Evolutionary conservation across 139 green algal genomes (phyloP), one percentile per base, ranked within the genome.

Genomic region (Nannochloris sp.): DNA sequence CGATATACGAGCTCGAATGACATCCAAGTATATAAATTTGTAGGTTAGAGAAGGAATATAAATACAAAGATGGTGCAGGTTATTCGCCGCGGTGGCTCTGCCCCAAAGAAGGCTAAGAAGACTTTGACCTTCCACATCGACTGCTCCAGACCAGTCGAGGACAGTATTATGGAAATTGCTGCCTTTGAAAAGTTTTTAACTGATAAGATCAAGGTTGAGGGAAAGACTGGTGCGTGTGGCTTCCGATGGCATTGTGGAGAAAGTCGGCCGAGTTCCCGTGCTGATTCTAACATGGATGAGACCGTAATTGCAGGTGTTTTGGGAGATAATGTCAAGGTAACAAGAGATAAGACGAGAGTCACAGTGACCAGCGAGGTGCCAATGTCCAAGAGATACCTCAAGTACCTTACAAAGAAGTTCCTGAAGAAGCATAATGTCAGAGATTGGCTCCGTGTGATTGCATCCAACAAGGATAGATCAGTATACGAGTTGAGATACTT

Each of bases 381-480:
- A 30, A 87, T 97, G 71, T 90, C 81, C 73, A 97, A 97, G 89
- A 73, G 85, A 59, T 86, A 75, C 69, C 79, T 99, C 53, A 99
- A 99, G 85, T 99, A 99, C 84, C 74, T 98, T 56, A 98, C 93
- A 28, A 98, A 98, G 89, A 98, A 98, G 85, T 98, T 95, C 88
- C 71, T 98, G 74, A 98, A 98, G 85, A 97, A 98, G 91, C 90
- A 99, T 91, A 96, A 95, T 75, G 93, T 99, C 56, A 83, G 90
- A 25, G 91, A 97, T 71, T 97, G 92, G 93, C 89, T 98, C 70
- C 87, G 93, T 33, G 93, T 98, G 31, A 95, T 98, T 71, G 93
- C 93, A 23, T 94, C 88, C 62, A 96, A 95, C 91, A 97, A 98
- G 84, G 93, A 98, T 79, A 68, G 90, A 23, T 56, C 78, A 65